Evolutionary conservation across 2,329 filamentous ascomycete genomes (phyloP).

Genomic region (Ceratocystis ficicola): DNA sequence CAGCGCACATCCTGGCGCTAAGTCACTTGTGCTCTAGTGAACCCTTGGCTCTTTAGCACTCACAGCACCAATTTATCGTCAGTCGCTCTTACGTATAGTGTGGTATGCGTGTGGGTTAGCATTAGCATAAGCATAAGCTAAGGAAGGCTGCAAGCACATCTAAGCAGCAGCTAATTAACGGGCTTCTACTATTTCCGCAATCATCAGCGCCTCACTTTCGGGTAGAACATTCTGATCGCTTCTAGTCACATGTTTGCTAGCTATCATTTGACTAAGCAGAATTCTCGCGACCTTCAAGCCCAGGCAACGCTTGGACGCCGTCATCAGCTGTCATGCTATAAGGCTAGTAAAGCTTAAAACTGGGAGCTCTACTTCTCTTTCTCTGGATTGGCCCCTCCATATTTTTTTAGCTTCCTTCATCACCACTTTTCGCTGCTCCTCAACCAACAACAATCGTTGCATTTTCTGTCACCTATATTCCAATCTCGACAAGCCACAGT

Average conservation of each 20-base stretch:
- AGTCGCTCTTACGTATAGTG: no score
- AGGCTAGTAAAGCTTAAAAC: constrained; percentile 1
- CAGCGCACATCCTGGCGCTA: no score
- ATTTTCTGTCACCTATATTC: neutral
- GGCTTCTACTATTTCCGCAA: no score
- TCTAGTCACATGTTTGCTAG: neutral
- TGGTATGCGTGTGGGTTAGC: no score
- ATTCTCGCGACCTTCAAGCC: neutral
- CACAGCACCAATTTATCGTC: neutral
- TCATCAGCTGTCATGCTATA: constrained; percentile 4
- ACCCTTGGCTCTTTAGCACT: neutral
- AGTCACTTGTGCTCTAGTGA: no score
- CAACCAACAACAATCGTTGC: neutral
- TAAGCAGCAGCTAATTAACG: no score
- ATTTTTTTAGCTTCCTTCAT: neutral
- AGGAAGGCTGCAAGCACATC: no score
- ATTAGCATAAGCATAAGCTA: no score
- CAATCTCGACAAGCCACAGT: neutral
- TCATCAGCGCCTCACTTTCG: neutral
- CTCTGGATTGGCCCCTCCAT: constrained; percentile 1
- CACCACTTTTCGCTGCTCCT: neutral
- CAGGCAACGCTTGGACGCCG: constrained; percentile 11
- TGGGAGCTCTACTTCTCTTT: neutral
- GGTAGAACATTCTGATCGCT: neutral
- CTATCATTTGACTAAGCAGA: constrained; percentile 1